Percentiles rank a stretch among this genome's conserved stretches.
These are phyloP conservation scores for Leucosporidium creatinivorum DNA, from an alignment of 768 basidiomycete genomes.

Conservation along the genomic window DNA sequence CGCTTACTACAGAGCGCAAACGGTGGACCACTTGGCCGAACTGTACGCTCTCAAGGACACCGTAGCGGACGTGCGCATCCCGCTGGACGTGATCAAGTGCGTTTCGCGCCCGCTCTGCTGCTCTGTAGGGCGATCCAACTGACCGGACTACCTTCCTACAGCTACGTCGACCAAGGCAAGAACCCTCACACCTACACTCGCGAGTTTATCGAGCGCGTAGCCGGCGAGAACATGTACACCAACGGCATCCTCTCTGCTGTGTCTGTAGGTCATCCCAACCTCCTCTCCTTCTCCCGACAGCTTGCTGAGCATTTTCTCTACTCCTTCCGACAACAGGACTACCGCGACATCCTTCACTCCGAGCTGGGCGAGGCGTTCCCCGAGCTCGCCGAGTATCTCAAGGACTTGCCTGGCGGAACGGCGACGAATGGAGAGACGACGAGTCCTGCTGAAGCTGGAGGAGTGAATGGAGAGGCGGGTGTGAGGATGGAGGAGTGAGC, in stretches of 20 bases:
- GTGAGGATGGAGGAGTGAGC: constrained; percentile 1
- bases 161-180: constrained; percentile 35
- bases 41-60: constrained; percentile 16
- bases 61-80: constrained; percentile 19
- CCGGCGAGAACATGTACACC: constrained; percentile 38
- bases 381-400: constrained; percentile 18
- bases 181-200: constrained; percentile 37
- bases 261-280: constrained; percentile 11
- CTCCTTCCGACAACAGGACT: constrained; percentile 12
- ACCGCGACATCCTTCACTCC: constrained; percentile 20
- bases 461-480: background rate
- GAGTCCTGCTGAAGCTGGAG: background rate
- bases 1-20: constrained; percentile 24
- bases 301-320: background rate
- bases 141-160: background rate
- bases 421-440: too few relatives aligned
- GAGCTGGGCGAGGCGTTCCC: constrained; percentile 29
- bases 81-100: constrained; percentile 29
- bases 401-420: background rate
- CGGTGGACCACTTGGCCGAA: constrained; percentile 5
- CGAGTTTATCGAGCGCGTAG: constrained; percentile 34
- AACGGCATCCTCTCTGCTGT: constrained; percentile 37
- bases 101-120: background rate
- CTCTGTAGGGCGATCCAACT: background rate
- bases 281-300: background rate